A percentile compares a stretch with the other conserved stretches of the same genome.
phyloP scores from a whole-genome alignment of 495 filamentous ascomycete genomes.

The Talaromyces liani region DNA sequence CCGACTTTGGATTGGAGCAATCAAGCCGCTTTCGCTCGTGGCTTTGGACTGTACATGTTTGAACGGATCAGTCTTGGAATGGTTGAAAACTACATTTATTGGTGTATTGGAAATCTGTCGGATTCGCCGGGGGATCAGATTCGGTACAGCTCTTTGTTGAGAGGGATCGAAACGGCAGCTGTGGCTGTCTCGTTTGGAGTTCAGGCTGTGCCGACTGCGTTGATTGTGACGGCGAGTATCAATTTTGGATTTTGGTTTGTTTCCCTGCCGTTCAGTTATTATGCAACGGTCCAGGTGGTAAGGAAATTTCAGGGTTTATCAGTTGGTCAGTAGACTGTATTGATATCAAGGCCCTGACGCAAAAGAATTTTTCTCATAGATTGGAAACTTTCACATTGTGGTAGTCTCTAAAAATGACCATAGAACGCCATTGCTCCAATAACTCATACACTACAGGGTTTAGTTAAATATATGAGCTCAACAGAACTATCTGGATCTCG shows the following conservation, averaged over 20 bases:
- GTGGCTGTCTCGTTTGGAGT: constrained; percentile 35
- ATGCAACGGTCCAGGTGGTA: constrained; percentile 32
- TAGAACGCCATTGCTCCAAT: no score
- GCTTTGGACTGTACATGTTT: constrained; percentile 35
- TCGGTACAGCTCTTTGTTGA: constrained; percentile 32
- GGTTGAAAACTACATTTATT: constrained; percentile 41
- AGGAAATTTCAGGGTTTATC: constrained; percentile 25
- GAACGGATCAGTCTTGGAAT: constrained; percentile 29
- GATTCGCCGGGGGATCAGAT: constrained; percentile 36
- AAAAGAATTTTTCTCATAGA: no score
- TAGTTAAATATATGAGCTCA: no score
- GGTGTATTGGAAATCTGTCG: constrained; percentile 36
- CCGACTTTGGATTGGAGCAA: constrained; percentile 17
- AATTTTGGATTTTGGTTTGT: constrained; percentile 35
- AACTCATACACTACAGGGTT: no score
- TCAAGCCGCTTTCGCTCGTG: constrained; percentile 26
- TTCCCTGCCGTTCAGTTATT: constrained; percentile 35
- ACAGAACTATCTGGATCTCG: no score
- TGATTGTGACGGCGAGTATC: constrained; percentile 34
- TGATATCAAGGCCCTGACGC: no score
- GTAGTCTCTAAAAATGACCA: no score
- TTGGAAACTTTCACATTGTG: no score
- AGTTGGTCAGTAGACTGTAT: no score
- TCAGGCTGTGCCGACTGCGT: constrained; percentile 32
- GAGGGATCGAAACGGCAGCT: constrained; percentile 34